A percentile compares a stretch with the other conserved stretches of the same genome.
Evolutionary conservation across 176 grass and related monocot genomes (phyloP).

Genomic region (Cymbopogon citratus): DNA sequence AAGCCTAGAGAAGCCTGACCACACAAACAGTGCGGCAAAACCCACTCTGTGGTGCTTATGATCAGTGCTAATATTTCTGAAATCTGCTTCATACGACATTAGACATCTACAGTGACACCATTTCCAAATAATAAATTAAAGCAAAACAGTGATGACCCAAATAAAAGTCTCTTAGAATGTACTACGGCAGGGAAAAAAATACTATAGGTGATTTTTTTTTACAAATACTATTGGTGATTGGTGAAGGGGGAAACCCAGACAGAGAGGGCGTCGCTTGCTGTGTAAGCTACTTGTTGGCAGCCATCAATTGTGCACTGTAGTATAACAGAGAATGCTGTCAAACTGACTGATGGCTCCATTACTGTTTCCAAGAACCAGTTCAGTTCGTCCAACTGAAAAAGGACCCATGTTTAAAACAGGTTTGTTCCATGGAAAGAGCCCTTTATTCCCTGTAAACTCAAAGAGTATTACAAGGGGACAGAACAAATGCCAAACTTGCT

Average conservation of each 20-base stretch:
- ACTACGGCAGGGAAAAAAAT: too few relatives aligned
- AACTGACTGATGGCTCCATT: background rate
- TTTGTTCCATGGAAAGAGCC: background rate
- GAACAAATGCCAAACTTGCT: slow-evolving; percentile 34
- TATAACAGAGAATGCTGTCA: too few relatives aligned
- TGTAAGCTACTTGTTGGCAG: background rate
- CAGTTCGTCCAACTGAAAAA: background rate
- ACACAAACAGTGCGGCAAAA: too few relatives aligned
- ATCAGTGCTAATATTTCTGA: background rate
- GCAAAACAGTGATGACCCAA: too few relatives aligned
- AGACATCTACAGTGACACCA: background rate
- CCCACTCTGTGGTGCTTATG: too few relatives aligned
- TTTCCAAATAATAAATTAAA: too few relatives aligned
- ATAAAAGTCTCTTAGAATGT: too few relatives aligned
- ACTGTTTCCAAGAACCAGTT: background rate
- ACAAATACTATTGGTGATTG: too few relatives aligned
- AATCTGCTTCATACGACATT: slow-evolving; percentile 4
- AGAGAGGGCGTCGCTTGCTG: background rate
- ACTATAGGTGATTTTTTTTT: too few relatives aligned
- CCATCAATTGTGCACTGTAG: too few relatives aligned
- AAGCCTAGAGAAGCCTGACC: too few relatives aligned
- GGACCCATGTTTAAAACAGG: background rate
- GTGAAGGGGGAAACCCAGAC: too few relatives aligned
- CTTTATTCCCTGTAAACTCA: slow-evolving; percentile 14
- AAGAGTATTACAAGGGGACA: background rate